Conservation (phyloP, 1,139 yeast species). For the Debaryomyces singareniensis region DNA sequence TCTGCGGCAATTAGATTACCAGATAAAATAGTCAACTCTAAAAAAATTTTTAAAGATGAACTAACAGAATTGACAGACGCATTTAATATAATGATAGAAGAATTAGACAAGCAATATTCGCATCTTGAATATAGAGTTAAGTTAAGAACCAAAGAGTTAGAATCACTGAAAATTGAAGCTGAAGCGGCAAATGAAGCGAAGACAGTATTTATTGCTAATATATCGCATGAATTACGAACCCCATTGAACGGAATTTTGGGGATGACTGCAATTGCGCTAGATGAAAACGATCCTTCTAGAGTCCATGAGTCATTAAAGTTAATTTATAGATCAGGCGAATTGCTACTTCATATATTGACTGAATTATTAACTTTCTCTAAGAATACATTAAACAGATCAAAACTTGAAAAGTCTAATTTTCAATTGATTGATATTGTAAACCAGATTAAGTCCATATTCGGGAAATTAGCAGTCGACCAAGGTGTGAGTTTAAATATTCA, state of each 20-base stretch:
- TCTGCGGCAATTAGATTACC: constrained; percentile 41
- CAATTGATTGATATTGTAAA: constrained; percentile 68
- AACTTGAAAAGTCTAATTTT: constrained; percentile 75
- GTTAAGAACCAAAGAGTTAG: constrained; percentile 80
- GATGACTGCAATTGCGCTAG: constrained; percentile 91
- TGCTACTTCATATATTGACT: constrained; percentile 78
- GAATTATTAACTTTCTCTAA: constrained; percentile 86
- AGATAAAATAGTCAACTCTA: constrained; percentile 47
- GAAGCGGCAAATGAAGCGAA: constrained; percentile 94
- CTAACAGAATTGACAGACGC: constrained; percentile 82
- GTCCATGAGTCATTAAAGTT: constrained; percentile 64
- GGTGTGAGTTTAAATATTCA: constrained; percentile 56
- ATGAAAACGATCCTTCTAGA: constrained; percentile 61
- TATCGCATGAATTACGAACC: constrained; percentile 90
- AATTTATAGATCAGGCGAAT: constrained; percentile 83
- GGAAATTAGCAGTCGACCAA: constrained; percentile 75
- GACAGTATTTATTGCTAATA: constrained; percentile 90
- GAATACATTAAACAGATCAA: constrained; percentile 82
- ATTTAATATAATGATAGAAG: constrained; percentile 87
- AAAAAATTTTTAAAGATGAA: constrained; percentile 72
- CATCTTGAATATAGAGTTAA: constrained; percentile 87
- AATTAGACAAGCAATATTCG: constrained; percentile 74
- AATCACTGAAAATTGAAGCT: constrained; percentile 82
- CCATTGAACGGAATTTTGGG: constrained; percentile 95
- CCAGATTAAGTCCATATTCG: constrained; percentile 83